Percentiles rank a stretch among this genome's conserved stretches.
Evolutionary conservation across 2,329 filamentous ascomycete species (phyloP).

Genomic region (Drechslera avenae): DNA sequence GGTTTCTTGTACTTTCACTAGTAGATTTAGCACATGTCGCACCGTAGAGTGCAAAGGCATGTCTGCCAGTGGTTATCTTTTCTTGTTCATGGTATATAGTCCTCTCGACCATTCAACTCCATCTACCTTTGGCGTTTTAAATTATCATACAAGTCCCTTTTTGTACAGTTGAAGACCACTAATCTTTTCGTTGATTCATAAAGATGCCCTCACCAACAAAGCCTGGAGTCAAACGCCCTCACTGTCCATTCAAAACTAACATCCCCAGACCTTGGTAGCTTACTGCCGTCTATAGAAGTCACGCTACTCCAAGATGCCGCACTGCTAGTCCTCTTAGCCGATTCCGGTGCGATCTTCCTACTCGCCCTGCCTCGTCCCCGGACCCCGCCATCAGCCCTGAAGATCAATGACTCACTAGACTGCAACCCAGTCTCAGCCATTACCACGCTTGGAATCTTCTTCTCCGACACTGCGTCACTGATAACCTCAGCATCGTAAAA

Average conservation of each 20-base stretch:
- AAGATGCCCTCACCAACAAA: constrained; percentile 2
- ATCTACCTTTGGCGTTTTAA: neutral
- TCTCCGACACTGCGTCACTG: neutral
- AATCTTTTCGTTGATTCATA: neutral
- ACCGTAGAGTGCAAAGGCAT: neutral
- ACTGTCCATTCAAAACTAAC: neutral
- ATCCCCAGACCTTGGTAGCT: neutral
- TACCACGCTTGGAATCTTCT: neutral
- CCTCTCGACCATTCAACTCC: neutral
- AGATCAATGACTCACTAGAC: neutral
- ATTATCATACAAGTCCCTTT: neutral
- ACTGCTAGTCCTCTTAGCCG: neutral
- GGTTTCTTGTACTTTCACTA: no score
- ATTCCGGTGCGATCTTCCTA: neutral
- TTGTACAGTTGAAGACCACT: neutral
- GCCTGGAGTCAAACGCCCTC: constrained; percentile 3
- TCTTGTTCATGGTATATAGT: neutral
- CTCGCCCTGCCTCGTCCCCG: neutral
- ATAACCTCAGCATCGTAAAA: neutral
- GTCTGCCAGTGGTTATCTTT: neutral
- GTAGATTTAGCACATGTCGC: neutral
- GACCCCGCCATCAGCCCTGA: neutral
- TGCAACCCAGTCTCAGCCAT: neutral
- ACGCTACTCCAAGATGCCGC: neutral
- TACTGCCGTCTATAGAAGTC: neutral